Base-by-base conservation (phyloP, 2,329 filamentous ascomycete species). In the Aspergillus sp. region DNA sequence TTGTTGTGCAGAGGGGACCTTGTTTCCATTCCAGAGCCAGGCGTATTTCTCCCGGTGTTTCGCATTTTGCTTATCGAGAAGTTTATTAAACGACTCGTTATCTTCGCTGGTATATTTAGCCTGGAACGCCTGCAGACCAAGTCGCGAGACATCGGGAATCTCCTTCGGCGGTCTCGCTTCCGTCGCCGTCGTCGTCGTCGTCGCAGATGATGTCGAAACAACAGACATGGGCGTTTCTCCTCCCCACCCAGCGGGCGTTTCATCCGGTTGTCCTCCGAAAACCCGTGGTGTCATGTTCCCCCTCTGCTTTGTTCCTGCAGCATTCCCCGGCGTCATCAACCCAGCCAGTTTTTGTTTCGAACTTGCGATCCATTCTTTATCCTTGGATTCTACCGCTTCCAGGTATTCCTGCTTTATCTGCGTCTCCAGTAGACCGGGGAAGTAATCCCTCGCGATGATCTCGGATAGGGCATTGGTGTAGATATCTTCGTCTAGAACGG, bases 361-460 rank as follows among this genome's bases (percentile, higher is more conserved):
- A 54, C 83, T 89, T 11, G 82, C 78, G 50, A 97, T 96, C 91
- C 93, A 97, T 53, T 80, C 78, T 40, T 78, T 72, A 66, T 98
- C 84, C 45, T 85, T 85, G 11, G 90, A 95, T 7, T 95, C 90
- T 7, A 97, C 70, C 0, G 93, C 93, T 59, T 94, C 85, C 28
- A 98, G 75, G 56, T 96, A 97, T 58, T 98, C 93, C 62, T 90
- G 84, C 64, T 96, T 90, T 1, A 85, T 85, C 57, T 95, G 83
- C 10, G 83, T 84, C 64, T 97, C 90, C 5, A 90, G 72, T 0
- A 98, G 76, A 0, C 91, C 93, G 0, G 93, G 93, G 59, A 97
- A 98, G 73, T 95, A 98, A 73, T 98, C 93, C 52, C 93, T 83
- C 7, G 89, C 88, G 50, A 98, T 95, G 61, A 98, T 97, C 55